A percentile compares a stretch with the other conserved stretches of the same genome.
Evolutionary conservation across 768 basidiomycete genomes (phyloP).

Genomic region (Collybia sordida): DNA sequence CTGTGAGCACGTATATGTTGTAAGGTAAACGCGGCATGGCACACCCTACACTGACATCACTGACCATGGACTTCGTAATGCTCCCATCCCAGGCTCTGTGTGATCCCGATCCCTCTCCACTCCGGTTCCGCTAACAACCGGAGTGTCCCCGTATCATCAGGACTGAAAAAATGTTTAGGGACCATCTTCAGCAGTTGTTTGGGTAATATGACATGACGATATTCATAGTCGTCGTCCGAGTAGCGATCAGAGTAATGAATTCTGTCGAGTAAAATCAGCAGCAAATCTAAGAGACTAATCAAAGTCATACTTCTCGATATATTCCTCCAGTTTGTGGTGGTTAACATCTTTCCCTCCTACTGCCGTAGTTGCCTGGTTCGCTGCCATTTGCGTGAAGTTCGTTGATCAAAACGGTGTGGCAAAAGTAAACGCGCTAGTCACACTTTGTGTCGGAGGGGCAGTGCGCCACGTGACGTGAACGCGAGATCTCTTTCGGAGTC

Average conservation of each 20-base stretch:
- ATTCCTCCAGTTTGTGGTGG: constrained; percentile 65
- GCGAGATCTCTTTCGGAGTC: no score
- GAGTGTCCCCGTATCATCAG: constrained; percentile 72
- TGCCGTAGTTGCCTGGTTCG: constrained; percentile 20
- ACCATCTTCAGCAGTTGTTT: constrained; percentile 93
- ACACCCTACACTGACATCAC: constrained; percentile 14
- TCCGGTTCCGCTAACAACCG: constrained; percentile 84
- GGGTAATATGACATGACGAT: constrained; percentile 95
- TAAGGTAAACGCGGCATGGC: neutral
- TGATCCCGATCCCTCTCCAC: constrained; percentile 96
- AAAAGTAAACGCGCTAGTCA: neutral
- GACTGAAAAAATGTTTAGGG: constrained; percentile 81
- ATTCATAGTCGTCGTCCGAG: constrained; percentile 90
- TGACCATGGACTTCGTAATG: constrained; percentile 96
- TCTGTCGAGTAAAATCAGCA: constrained; percentile 36
- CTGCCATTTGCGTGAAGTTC: constrained; percentile 21
- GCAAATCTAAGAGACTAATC: constrained; percentile 7
- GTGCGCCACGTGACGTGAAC: no score
- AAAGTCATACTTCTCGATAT: constrained; percentile 66
- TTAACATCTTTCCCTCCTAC: constrained; percentile 36
- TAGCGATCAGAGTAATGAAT: constrained; percentile 93
- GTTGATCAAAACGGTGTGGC: neutral
- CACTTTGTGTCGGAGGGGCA: no score
- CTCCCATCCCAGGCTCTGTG: constrained; percentile 95
- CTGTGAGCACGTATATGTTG: constrained; percentile 33